phyloP scores from a whole-genome alignment of 164 flowering plant genomes.

The Buxus sempervirens region DNA sequence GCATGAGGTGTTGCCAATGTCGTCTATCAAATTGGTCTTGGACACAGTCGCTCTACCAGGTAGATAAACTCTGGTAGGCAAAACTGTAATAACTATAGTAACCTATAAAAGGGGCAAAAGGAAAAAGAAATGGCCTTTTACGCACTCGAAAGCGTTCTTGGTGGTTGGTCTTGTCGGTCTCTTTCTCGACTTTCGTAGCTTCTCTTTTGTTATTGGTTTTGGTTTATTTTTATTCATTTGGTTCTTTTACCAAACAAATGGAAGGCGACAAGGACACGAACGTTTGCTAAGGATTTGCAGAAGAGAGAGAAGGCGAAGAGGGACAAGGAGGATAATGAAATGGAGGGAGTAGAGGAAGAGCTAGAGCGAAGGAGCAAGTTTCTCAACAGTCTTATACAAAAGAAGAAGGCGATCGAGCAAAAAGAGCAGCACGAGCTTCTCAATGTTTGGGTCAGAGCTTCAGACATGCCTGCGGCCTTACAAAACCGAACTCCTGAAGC shows the following conservation, averaged over 20 bases:
- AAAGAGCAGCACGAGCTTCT: conserved; percentile 39
- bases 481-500: conserved; percentile 77
- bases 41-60: too few species aligned
- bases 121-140: too few species aligned
- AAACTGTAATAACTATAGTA: too few species aligned
- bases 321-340: conserved; percentile 19
- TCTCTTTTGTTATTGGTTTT: too few species aligned
- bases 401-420: conserved; percentile 64
- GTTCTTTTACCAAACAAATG: background rate
- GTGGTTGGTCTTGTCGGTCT: background rate
- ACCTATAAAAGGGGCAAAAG: too few species aligned
- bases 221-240: background rate
- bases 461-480: conserved; percentile 73
- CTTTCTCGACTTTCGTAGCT: too few species aligned
- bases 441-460: conserved; percentile 71
- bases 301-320: background rate
- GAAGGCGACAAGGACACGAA: background rate
- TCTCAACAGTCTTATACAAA: conserved; percentile 71
- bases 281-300: background rate
- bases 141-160: too few species aligned
- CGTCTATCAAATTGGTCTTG: too few species aligned
- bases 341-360: conserved; percentile 82
- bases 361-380: conserved; percentile 85
- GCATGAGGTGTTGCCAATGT: too few species aligned
- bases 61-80: too few species aligned